phyloP scores from a whole-genome alignment of 805 yeast genomes.

The Lipomyces chichibuensis region DNA sequence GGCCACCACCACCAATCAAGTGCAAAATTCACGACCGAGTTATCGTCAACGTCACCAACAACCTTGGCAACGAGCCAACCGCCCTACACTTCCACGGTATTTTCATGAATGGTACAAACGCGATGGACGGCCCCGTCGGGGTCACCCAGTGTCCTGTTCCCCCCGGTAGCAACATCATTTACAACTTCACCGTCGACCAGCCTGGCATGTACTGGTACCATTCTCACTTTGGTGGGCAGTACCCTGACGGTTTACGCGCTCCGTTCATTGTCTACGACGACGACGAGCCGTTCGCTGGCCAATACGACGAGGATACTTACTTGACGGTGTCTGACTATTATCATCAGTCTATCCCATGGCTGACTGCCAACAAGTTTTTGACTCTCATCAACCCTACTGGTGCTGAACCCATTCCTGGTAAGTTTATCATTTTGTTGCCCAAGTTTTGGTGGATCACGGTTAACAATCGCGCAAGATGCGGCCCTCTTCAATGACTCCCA shows the following conservation, averaged over 20 bases:
- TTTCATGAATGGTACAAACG: conserved; percentile 72
- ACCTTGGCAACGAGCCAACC: conserved; percentile 64
- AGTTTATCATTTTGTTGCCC: background rate
- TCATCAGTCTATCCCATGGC: conserved; percentile 60
- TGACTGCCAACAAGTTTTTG: conserved; percentile 60
- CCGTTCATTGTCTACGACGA: conserved; percentile 72
- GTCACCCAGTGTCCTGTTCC: conserved; percentile 90
- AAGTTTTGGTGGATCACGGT: background rate
- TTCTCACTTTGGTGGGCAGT: conserved; percentile 87
- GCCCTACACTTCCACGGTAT: conserved; percentile 93
- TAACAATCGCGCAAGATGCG: conserved; percentile 47
- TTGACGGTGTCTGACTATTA: conserved; percentile 86
- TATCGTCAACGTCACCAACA: conserved; percentile 72
- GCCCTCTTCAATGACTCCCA: conserved; percentile 79
- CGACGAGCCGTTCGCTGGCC: conserved; percentile 58
- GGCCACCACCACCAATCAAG: conserved; percentile 82
- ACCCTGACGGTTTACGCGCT: conserved; percentile 78
- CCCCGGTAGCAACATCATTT: conserved; percentile 71
- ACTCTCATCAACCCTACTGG: conserved; percentile 88
- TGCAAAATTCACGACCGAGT: conserved; percentile 82
- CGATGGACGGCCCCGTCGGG: conserved; percentile 91
- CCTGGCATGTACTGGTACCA: conserved; percentile 97
- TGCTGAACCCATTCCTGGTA: conserved; percentile 89
- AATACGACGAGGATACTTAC: conserved; percentile 77
- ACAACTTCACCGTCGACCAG: conserved; percentile 89